Evolutionary conservation across 2,329 filamentous ascomycete species (phyloP).

Genomic region (Colletotrichum sp.): DNA sequence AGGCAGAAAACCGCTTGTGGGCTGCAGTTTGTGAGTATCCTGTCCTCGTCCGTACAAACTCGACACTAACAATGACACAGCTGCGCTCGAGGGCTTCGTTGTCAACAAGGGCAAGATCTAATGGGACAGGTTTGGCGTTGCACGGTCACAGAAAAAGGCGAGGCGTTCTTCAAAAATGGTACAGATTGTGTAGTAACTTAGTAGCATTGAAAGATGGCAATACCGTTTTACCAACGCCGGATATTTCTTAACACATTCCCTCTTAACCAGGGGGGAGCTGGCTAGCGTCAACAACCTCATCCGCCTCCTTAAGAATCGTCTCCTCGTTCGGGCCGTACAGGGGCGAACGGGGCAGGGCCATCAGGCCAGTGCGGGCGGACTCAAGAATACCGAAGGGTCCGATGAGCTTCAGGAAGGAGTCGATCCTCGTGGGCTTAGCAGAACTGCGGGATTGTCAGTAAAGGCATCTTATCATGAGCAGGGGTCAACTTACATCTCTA

Average conservation of each 20-base stretch:
- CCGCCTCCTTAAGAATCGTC: constrained; percentile 78
- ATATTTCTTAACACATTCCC: constrained; percentile 21
- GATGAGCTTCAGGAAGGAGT: constrained; percentile 97
- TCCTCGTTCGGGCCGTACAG: constrained; percentile 78
- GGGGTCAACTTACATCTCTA: constrained; percentile 78
- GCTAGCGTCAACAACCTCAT: constrained; percentile 94
- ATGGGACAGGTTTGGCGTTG: not conserved
- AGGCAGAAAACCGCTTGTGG: constrained; percentile 95
- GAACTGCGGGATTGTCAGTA: constrained; percentile 59
- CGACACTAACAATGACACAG: constrained; percentile 37
- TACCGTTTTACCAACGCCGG: constrained; percentile 23
- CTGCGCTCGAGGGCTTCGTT: constrained; percentile 85
- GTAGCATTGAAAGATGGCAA: constrained; percentile 21
- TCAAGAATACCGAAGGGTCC: constrained; percentile 95
- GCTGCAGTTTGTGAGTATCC: constrained; percentile 73
- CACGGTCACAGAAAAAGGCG: constrained; percentile 13
- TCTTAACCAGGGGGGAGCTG: constrained; percentile 86
- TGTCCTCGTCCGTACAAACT: not conserved
- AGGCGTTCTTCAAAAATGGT: constrained; percentile 17
- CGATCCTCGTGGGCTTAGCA: constrained; percentile 90
- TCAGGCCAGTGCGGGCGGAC: constrained; percentile 92
- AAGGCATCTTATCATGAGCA: not conserved
- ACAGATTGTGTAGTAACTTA: constrained; percentile 21
- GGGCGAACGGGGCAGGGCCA: constrained; percentile 94
- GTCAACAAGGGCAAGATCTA: constrained; percentile 88